Percentiles rank a stretch among this genome's conserved stretches.
Evolutionary conservation across 345 rosid genomes (phyloP).

Genomic region (Eucalyptus leucophloia): DNA sequence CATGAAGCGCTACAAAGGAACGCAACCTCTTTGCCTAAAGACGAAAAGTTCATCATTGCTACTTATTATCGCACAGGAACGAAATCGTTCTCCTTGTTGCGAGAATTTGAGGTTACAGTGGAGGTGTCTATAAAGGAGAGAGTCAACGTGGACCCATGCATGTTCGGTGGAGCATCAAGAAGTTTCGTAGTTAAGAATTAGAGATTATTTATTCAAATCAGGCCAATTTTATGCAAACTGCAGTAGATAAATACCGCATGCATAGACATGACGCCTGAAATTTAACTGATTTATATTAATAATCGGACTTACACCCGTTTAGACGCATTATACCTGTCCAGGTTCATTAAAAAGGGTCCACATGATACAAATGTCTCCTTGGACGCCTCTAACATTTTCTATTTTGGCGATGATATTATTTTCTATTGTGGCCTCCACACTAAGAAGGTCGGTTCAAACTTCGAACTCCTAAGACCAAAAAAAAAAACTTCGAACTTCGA

Average conservation of each 20-base stretch:
- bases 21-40: not conserved
- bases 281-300: not conserved
- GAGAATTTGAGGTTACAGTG: not conserved
- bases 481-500: not conserved
- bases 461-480: not conserved
- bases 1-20: not conserved
- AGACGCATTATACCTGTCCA: not conserved
- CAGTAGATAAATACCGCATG: not conserved
- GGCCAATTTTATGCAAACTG: not conserved
- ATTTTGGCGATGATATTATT: not conserved
- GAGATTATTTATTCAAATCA: not conserved
- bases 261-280: not conserved
- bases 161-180: not conserved
- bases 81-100: not conserved
- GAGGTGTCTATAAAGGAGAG: not conserved
- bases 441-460: not conserved
- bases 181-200: not conserved
- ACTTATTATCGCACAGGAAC: not conserved
- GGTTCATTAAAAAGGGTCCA: not conserved
- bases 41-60: not conserved
- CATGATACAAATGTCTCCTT: not conserved
- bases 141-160: not conserved
- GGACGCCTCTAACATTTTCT: not conserved
- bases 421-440: not conserved
- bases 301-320: not conserved